Evolutionary conservation across 257 asterid species (phyloP).

Genomic region (Nicotiana noctiflora): DNA sequence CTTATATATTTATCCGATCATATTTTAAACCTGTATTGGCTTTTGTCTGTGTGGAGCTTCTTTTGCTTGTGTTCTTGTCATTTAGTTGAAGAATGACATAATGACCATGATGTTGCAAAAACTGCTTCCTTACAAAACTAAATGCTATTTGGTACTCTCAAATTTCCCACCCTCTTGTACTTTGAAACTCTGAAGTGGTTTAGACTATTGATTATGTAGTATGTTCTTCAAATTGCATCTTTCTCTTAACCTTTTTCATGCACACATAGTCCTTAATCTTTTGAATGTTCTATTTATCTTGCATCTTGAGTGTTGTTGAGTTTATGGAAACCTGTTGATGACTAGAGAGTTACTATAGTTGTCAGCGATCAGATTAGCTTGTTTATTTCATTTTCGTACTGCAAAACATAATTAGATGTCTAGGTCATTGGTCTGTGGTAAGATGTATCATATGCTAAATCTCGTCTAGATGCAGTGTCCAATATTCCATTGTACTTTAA

Average conservation of each 20-base stretch:
- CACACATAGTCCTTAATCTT: background rate
- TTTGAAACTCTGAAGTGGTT: background rate
- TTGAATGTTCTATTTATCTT: background rate
- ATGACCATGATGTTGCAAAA: background rate
- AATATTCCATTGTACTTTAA: background rate
- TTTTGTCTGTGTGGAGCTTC: background rate
- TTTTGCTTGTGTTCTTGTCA: background rate
- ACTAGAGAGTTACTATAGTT: background rate
- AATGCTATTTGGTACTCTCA: background rate
- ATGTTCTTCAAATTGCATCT: background rate
- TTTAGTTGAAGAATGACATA: background rate
- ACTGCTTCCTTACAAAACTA: background rate
- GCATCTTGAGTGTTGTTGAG: background rate
- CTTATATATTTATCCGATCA: background rate
- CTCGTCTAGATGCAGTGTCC: background rate
- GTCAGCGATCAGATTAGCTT: background rate
- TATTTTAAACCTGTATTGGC: background rate
- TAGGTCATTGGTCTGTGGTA: slow-evolving; percentile 3
- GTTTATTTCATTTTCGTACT: background rate
- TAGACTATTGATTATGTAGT: background rate
- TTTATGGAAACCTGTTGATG: background rate
- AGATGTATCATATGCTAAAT: background rate
- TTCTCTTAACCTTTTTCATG: slow-evolving; percentile 1
- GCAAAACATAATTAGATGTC: slow-evolving; percentile 2
- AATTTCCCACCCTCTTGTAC: background rate